phyloP scores from a whole-genome alignment of 1,139 yeast species.

The Saccharomyces hybrid region DNA sequence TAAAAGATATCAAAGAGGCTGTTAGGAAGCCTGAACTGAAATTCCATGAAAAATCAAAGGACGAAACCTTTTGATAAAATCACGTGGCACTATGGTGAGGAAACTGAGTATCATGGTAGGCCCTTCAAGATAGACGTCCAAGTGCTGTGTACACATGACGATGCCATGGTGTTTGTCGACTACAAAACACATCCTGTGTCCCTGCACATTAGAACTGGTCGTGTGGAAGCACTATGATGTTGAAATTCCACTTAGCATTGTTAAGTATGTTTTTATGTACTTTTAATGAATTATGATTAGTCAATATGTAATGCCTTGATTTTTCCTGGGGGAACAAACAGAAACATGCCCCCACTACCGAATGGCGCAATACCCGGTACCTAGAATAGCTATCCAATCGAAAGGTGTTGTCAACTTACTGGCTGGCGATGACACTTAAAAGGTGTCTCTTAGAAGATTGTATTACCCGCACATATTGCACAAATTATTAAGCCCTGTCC shows the following conservation, averaged over 20 bases:
- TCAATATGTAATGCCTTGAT: neutral
- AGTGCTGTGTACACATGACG: slow-evolving; percentile 52
- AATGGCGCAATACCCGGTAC: neutral
- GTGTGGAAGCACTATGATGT: neutral
- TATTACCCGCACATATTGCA: neutral
- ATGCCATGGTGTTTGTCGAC: slow-evolving; percentile 54
- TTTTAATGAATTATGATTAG: neutral
- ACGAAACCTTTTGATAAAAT: slow-evolving; percentile 41
- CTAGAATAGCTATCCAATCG: neutral
- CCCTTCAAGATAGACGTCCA: slow-evolving; percentile 51
- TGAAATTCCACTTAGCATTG: neutral
- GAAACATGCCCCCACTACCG: too few species aligned
- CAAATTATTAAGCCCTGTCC: neutral
- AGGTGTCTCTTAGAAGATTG: too few species aligned
- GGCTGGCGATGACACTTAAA: too few species aligned
- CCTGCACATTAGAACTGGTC: neutral
- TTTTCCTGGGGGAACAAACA: neutral
- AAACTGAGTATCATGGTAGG: slow-evolving; percentile 38
- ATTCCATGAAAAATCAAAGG: slow-evolving; percentile 43
- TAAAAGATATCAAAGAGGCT: slow-evolving; percentile 56
- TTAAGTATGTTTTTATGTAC: neutral
- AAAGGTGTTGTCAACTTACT: neutral
- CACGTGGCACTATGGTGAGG: slow-evolving; percentile 50
- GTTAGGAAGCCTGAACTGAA: slow-evolving; percentile 49
- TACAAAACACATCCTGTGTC: slow-evolving; percentile 38